Evolutionary conservation across 2,329 filamentous ascomycete species (phyloP), one percentile per base, ranked within the genome.

Genomic region (Diaporthe helianthi): DNA sequence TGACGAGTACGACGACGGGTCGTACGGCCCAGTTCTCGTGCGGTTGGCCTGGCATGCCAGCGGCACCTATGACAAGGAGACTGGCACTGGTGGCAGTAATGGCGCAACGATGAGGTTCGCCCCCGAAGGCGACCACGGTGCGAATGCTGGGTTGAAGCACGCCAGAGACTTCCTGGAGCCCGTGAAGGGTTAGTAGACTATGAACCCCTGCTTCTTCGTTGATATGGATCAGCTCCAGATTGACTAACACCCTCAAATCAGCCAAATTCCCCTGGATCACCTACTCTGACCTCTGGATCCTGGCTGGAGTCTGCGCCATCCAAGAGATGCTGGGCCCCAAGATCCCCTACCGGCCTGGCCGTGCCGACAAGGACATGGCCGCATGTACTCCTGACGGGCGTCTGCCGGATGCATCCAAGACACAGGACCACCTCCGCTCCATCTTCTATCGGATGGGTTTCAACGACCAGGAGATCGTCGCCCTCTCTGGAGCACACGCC

Each of bases 401-500:
- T 80, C 86, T 89, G 36, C 87, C 79, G 31, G 79, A 99, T 79
- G 95, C 87, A 64, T 80, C 89, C 75, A 89, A 98, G 86, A 91
- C 88, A 71, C 85, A 90, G 72, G 88, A 90, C 78, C 95, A 98
- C 83, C 87, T 98, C 76, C 92, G 96, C 77, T 88, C 89, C 83
- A 95, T 98, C 85, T 99, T 98, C 83, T 89, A 90, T 81, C 93
- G 95, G 79, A 98, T 98, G 95, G 95, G 95, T 74, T 98, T 98
- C 87, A 92, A 96, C 81, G 95, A 99, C 83, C 92, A 92, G 77
- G 94, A 98, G 83, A 98, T 98, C 78, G 95, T 98, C 54, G 96
- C 95, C 36, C 88, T 98, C 65, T 86, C 87, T 29, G 94, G 94
- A 74, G 94, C 92, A 60, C 94, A 97, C 83, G 92, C 93, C 65